phyloP scores from a whole-genome alignment of 75 land plant species.

The Sequoia sempervirens region DNA sequence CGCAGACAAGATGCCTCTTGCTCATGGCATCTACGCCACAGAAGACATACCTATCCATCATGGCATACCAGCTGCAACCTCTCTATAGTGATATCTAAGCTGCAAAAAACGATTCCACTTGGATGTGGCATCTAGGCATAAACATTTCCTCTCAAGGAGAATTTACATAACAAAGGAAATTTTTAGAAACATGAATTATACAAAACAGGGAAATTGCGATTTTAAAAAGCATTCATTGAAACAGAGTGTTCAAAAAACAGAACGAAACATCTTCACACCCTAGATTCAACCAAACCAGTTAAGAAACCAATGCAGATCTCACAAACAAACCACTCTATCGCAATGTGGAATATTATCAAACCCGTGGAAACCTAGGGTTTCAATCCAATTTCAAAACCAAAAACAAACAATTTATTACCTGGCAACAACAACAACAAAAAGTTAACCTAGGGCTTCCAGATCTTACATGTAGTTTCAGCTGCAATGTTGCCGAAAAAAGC shows the following conservation, averaged over 20 bases:
- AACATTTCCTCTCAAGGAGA: neutral
- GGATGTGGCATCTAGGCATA: neutral
- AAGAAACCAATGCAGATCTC: neutral
- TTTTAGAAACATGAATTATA: neutral
- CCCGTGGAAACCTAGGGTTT: neutral
- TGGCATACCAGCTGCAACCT: too few species aligned
- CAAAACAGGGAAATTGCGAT: too few species aligned
- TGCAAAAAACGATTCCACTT: too few species aligned
- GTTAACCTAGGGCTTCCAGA: neutral
- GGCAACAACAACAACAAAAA: neutral
- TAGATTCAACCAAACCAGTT: neutral
- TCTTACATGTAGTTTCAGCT: slow-evolving; percentile 73
- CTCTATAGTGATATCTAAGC: too few species aligned
- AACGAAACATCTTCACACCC: neutral
- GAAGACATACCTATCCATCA: neutral
- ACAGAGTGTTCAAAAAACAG: neutral
- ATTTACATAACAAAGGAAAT: neutral
- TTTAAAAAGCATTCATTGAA: neutral
- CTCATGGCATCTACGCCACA: neutral
- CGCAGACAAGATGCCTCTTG: neutral
- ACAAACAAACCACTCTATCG: neutral
- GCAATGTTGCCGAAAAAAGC: slow-evolving; percentile 91
- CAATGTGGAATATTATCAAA: neutral
- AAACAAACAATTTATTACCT: neutral
- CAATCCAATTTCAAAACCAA: neutral